These are phyloP conservation scores for Colletotrichum aenigma DNA, from an alignment of 2,329 filamentous ascomycete genomes.

Conservation along the genomic window DNA sequence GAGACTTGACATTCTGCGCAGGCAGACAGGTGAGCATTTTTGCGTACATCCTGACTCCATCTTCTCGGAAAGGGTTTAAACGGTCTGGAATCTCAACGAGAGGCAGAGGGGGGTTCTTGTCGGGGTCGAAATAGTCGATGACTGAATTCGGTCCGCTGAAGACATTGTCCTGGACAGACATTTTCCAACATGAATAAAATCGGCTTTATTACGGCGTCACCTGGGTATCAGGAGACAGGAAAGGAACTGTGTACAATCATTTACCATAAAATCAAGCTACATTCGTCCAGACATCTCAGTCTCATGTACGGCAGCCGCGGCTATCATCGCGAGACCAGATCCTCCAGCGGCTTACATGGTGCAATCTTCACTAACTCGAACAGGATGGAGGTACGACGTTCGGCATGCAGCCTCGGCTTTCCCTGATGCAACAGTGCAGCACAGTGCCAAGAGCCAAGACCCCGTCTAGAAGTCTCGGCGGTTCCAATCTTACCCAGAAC, in stretches of 20 bases:
- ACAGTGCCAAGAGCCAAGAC: neutral
- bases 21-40: conserved; percentile 68
- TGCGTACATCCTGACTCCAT: conserved; percentile 67
- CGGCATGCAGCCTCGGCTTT: neutral
- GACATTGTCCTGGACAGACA: conserved; percentile 45
- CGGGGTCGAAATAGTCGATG: conserved; percentile 63
- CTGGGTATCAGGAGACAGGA: too few species aligned
- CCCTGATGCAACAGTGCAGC: neutral
- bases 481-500: neutral
- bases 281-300: too few species aligned
- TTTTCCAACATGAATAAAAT: neutral
- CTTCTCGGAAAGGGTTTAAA: conserved; percentile 59
- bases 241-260: too few species aligned
- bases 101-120: conserved; percentile 59
- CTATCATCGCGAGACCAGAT: neutral
- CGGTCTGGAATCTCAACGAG: conserved; percentile 62
- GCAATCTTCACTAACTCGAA: neutral
- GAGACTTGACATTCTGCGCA: too few species aligned
- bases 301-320: neutral
- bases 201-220: too few species aligned
- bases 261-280: too few species aligned
- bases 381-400: neutral
- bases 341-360: neutral
- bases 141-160: conserved; percentile 61
- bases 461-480: neutral